A percentile compares a stretch with the other conserved stretches of the same genome.
These are phyloP conservation scores for Liquidambar formosana DNA, from an alignment of 164 flowering plant genomes.

Conservation along the genomic window DNA sequence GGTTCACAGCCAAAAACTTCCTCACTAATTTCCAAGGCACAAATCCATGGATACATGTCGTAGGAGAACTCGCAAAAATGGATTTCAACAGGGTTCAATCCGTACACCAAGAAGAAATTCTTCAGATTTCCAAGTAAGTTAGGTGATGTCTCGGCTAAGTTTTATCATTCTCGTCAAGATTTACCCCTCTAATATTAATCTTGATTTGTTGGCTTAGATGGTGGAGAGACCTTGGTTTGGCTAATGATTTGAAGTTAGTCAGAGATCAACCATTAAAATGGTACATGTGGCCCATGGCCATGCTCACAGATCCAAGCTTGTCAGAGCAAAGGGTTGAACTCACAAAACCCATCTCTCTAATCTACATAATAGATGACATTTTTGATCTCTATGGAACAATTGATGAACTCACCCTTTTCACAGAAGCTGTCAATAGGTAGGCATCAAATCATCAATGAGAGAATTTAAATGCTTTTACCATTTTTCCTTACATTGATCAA, in stretches of 20 bases:
- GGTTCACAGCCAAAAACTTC: slow-evolving; percentile 27
- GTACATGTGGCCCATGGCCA: slow-evolving; percentile 45
- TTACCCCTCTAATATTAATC: not conserved
- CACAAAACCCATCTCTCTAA: slow-evolving; percentile 47
- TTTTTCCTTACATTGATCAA: not conserved
- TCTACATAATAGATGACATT: slow-evolving; percentile 65
- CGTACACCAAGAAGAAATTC: slow-evolving; percentile 39
- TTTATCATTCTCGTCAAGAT: not conserved
- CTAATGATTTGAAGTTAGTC: slow-evolving; percentile 41
- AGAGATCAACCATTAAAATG: slow-evolving; percentile 62
- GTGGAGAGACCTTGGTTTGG: slow-evolving; percentile 56
- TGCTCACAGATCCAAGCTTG: slow-evolving; percentile 33
- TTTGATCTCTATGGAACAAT: slow-evolving; percentile 55
- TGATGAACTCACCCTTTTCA: slow-evolving; percentile 55
- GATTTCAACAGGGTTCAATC: slow-evolving; percentile 37
- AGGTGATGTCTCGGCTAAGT: not conserved
- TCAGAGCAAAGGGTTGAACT: slow-evolving; percentile 45
- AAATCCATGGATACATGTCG: slow-evolving; percentile 4
- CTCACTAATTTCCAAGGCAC: slow-evolving; percentile 5
- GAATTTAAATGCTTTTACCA: too few species aligned
- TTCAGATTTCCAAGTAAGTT: slow-evolving; percentile 42
- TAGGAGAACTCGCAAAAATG: slow-evolving; percentile 35
- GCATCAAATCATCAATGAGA: too few species aligned
- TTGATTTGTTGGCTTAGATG: slow-evolving; percentile 33
- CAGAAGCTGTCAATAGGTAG: slow-evolving; percentile 52